A percentile compares a stretch with the other conserved stretches of the same genome.
phyloP scores from a whole-genome alignment of 2,329 filamentous ascomycete species.

The Fusarium concolor region DNA sequence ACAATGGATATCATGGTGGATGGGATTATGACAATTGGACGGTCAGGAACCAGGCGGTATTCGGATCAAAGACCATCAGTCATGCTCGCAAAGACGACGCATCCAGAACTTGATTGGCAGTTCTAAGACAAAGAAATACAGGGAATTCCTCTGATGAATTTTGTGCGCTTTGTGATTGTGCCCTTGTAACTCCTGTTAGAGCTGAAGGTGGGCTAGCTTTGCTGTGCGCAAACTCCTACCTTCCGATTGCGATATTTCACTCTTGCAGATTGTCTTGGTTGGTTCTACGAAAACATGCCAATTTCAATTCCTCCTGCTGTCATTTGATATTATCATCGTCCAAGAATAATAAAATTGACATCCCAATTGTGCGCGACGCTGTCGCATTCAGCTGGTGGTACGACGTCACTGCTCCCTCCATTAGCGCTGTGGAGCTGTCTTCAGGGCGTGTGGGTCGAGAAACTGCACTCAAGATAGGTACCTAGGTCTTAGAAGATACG shows the following conservation, averaged over 20 bases:
- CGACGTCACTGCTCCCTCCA: conserved; percentile 27
- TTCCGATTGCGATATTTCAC: background rate
- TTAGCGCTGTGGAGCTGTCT: background rate
- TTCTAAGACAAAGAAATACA: conserved; percentile 46
- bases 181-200: conserved; percentile 15
- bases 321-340: background rate
- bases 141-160: conserved; percentile 36
- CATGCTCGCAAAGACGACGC: conserved; percentile 45
- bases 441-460: background rate
- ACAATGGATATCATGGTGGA: conserved; percentile 47
- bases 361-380: conserved; percentile 18
- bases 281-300: background rate
- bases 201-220: background rate
- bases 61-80: conserved; percentile 46
- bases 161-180: conserved; percentile 18
- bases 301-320: background rate
- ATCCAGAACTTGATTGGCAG: conserved; percentile 41
- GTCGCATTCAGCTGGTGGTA: conserved; percentile 11
- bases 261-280: background rate
- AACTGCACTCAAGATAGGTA: background rate
- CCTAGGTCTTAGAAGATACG: background rate
- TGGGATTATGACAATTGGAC: conserved; percentile 48
- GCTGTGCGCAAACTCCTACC: background rate
- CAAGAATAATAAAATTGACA: background rate
- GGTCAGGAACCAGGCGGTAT: conserved; percentile 50